Evolutionary conservation across 352 stramenopile species (phyloP), one percentile per base, ranked within the genome.

Genomic region (Pythium myriotylum): DNA sequence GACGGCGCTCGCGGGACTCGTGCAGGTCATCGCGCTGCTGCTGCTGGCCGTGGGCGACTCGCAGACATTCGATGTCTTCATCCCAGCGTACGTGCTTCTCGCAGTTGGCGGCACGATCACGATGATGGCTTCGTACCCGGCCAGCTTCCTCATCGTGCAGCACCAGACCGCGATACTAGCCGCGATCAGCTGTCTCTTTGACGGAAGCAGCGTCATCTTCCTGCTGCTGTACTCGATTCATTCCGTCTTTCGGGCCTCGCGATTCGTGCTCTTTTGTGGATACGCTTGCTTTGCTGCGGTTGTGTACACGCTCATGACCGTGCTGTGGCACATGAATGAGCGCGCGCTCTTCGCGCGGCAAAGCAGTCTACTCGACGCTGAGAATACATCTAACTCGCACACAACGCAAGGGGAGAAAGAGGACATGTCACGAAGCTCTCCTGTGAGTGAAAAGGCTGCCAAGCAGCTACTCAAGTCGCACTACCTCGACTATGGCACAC

Each of bases 271-370:
- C 20, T 81, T 81, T 49, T 50, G 58, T 7, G 78, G 61, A 8
- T 74, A 89, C 26, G 81, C 81, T 0, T 57, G 63, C 7, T 24
- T 89, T 17, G 78, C 80, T 8, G 55, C 70, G 0, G 33, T 48
- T 0, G 49, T 95, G 20, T 93, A 94, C 57, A 23, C 73, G 41
- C n/a, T 79, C 45, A 67, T 94, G 17, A 71, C 93, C 17, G 77
- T 77, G 29, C 69, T 95, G 3, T 95, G 86, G 86, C 68, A 84
- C 19, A 39, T 86, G 16, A 95, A 93, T 48, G 83, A 92, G 62
- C 67, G 72, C 24, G 76, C 67, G 22, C 59, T 93, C 8, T 49
- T 54, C 17, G 33, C 35, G 10, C 54, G 54, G 8, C 57, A 65
- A 17, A 37, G 41, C 27, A 65, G 48, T 27, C 7, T 61, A 4